Evolutionary conservation across 495 filamentous ascomycete genomes (phyloP).

Genomic region (Letharia lupina): DNA sequence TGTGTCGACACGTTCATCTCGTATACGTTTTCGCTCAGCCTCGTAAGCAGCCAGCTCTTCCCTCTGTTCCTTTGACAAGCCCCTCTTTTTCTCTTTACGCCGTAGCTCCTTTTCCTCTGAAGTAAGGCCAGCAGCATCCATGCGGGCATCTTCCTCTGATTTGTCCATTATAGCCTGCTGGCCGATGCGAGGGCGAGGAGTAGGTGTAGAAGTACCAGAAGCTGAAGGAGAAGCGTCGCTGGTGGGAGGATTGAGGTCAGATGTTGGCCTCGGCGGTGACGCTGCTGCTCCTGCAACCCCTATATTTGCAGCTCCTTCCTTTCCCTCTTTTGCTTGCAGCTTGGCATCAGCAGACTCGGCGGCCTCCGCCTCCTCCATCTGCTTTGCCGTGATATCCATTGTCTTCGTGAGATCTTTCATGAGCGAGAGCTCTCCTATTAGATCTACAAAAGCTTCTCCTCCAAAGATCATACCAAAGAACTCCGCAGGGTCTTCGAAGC

Average conservation of each 20-base stretch:
- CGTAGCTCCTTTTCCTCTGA: constrained; percentile 69
- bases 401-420: constrained; percentile 87
- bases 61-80: constrained; percentile 77
- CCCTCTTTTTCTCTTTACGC: constrained; percentile 85
- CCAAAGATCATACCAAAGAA: constrained; percentile 99
- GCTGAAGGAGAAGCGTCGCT: constrained; percentile 14
- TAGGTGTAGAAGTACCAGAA: constrained; percentile 59
- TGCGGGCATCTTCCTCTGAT: constrained; percentile 74
- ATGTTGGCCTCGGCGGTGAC: constrained; percentile 15
- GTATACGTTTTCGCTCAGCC: constrained; percentile 68
- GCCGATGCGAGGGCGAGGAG: constrained; percentile 58
- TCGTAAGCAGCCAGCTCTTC: constrained; percentile 86
- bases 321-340: constrained; percentile 34
- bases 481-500: constrained; percentile 93
- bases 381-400: constrained; percentile 81
- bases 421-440: constrained; percentile 84
- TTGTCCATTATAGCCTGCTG: constrained; percentile 83
- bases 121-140: constrained; percentile 59
- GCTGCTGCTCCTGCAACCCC: constrained; percentile 24
- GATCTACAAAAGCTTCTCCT: constrained; percentile 86
- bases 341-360: constrained; percentile 44
- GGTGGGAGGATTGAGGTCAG: constrained; percentile 22
- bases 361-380: constrained; percentile 55
- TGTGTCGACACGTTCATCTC: constrained; percentile 84
- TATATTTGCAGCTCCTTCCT: constrained; percentile 23